phyloP scores from a whole-genome alignment of 164 flowering plant species.

The Chimonanthus salicifolius region DNA sequence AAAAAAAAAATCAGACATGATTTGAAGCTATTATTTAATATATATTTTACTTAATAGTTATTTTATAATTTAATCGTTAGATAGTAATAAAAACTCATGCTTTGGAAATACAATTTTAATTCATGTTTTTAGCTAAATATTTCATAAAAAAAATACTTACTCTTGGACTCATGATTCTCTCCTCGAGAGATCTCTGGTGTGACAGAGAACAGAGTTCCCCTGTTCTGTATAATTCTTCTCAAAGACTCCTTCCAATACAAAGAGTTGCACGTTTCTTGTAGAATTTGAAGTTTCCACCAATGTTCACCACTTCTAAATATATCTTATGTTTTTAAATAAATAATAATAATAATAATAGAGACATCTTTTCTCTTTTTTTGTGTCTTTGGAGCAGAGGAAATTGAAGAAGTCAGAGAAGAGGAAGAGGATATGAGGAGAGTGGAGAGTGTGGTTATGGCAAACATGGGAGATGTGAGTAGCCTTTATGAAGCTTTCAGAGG shows the following conservation, averaged over 20 bases:
- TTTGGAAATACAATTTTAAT: no score
- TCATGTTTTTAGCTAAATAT: no score
- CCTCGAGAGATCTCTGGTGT: no score
- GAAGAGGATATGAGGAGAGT: constrained; percentile 27
- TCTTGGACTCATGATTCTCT: no score
- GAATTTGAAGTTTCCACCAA: neutral
- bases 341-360: neutral
- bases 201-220: no score
- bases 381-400: constrained; percentile 18
- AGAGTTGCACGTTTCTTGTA: constrained; percentile 13
- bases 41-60: no score
- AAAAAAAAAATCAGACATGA: no score
- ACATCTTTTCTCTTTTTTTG: neutral
- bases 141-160: no score
- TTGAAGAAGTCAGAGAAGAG: constrained; percentile 24
- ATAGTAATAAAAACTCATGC: no score
- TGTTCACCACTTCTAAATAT: neutral
- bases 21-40: no score
- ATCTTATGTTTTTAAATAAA: neutral
- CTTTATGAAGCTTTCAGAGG: constrained; percentile 36
- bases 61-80: no score
- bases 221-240: neutral
- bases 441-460: constrained; percentile 31
- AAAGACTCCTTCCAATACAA: neutral
- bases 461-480: constrained; percentile 26